A percentile compares a stretch with the other conserved stretches of the same genome.
Conservation (phyloP, 2,329 filamentous ascomycete genomes). For the Colletotrichum simmondsii region DNA sequence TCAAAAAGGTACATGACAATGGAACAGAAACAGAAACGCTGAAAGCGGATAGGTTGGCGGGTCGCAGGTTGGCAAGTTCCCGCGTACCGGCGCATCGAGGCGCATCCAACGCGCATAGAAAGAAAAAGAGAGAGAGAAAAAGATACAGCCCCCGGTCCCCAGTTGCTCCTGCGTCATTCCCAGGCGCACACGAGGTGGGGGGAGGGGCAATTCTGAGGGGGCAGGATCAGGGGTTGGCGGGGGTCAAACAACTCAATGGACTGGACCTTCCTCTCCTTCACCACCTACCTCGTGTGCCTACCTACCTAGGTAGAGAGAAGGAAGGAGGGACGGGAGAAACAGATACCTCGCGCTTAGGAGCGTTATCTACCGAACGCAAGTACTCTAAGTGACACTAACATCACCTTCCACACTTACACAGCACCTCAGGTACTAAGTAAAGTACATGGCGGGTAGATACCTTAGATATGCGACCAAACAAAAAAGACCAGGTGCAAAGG, state of each 20-base stretch:
- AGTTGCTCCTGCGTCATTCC: conserved; percentile 22
- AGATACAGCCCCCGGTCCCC: background rate
- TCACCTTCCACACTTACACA: too few species aligned
- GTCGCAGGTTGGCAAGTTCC: background rate
- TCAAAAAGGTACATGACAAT: background rate
- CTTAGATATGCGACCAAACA: background rate
- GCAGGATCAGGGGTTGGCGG: conserved; percentile 7
- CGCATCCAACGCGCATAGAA: background rate
- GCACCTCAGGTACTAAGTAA: too few species aligned
- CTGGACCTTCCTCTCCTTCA: conserved; percentile 26
- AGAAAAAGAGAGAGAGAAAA: background rate
- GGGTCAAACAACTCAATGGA: conserved; percentile 17
- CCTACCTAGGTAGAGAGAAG: too few species aligned
- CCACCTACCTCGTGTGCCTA: too few species aligned
- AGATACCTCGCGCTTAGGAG: too few species aligned
- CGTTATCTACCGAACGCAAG: too few species aligned
- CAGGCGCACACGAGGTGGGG: conserved; percentile 26
- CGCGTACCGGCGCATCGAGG: background rate
- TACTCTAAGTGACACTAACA: too few species aligned
- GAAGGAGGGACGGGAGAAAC: too few species aligned
- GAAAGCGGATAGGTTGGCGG: conserved; percentile 15
- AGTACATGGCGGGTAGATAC: background rate
- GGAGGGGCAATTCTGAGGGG: conserved; percentile 25
- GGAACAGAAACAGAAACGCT: background rate
- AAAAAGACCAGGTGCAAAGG: background rate